These are phyloP conservation scores for Leptoxyphium fumago DNA, from an alignment of 2,329 filamentous ascomycete genomes.

Conservation along the genomic window DNA sequence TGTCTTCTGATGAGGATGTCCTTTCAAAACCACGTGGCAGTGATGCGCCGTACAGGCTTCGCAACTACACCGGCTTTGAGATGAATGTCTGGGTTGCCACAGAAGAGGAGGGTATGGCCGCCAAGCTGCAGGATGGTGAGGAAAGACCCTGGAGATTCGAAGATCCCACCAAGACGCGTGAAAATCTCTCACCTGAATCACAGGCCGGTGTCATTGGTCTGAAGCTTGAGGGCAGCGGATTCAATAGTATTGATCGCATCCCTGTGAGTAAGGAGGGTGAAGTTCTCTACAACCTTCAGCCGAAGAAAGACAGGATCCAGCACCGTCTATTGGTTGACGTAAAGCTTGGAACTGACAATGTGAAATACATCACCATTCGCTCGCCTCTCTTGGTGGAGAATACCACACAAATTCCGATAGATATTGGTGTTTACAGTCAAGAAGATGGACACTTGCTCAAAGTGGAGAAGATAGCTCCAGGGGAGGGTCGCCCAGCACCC, in stretches of 20 bases:
- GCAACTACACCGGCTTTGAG: constrained; percentile 91
- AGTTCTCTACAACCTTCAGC: constrained; percentile 73
- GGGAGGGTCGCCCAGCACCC: constrained; percentile 76
- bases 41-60: constrained; percentile 83
- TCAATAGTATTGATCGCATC: constrained; percentile 78
- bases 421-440: constrained; percentile 79
- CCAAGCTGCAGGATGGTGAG: constrained; percentile 72
- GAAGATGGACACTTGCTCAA: constrained; percentile 82
- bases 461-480: constrained; percentile 93
- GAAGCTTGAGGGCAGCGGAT: constrained; percentile 81
- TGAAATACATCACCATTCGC: constrained; percentile 93
- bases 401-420: constrained; percentile 88
- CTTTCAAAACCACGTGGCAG: constrained; percentile 81
- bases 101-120: constrained; percentile 54
- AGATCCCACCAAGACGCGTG: constrained; percentile 89
- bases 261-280: constrained; percentile 91
- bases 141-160: constrained; percentile 95
- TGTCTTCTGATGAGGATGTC: constrained; percentile 78
- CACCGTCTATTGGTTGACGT: constrained; percentile 90
- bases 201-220: constrained; percentile 67
- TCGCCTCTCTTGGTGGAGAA: constrained; percentile 90
- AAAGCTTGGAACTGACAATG: constrained; percentile 78
- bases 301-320: constrained; percentile 68
- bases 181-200: constrained; percentile 75
- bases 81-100: constrained; percentile 70